Base-by-base conservation (phyloP, 1,284 basidiomycete species). In the Fomes fomentarius region DNA sequence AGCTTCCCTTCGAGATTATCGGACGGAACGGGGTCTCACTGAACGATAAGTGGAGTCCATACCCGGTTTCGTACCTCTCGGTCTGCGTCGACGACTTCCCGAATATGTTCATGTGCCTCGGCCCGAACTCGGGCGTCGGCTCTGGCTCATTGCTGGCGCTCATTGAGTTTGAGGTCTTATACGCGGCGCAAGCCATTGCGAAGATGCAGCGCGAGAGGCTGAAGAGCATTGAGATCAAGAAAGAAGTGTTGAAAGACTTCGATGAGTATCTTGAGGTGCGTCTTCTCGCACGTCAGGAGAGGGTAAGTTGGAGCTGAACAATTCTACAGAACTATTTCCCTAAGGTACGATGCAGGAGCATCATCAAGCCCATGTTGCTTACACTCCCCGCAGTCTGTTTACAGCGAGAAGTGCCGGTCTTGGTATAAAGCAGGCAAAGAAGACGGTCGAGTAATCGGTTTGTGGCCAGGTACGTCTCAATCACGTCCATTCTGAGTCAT, bases 341-440 rank as follows among this genome's bases (percentile, higher is more conserved):
- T 6, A 30, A 49, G 52, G 52, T 49, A 34, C 19, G 15, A 30
- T 6, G 3, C 17, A 3, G 15, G 11, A 26, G 31, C 9, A 2
- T 10, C 17, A 4, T 10, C 14, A 21, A 12, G 2, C 1, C 5
- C 19, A n/a, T 26, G n/a, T 3, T 22, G 7, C 12, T 9, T 19
- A 3, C 10, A 11, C 14, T 12, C 19, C 11, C 7, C 12, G 38
- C 38, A 85, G 81, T 84, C 82, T 3, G 82, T 86, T 0, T 87
- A 78, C 64, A 76, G 76, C 33, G 76, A 79, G 54, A 79, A 80
- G 52, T 87, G 85, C 62, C 73, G 77, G 5, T 83, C 83, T 2
- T 89, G 86, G 86, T 88, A 87, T 63, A 87, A 87, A 65, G 73
- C 71, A 45, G 83, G 83, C 4, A 78, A 78, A 54, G 76, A 77